Evolutionary conservation across 495 filamentous ascomycete genomes (phyloP).

Genomic region (Penicillium malachiteum): DNA sequence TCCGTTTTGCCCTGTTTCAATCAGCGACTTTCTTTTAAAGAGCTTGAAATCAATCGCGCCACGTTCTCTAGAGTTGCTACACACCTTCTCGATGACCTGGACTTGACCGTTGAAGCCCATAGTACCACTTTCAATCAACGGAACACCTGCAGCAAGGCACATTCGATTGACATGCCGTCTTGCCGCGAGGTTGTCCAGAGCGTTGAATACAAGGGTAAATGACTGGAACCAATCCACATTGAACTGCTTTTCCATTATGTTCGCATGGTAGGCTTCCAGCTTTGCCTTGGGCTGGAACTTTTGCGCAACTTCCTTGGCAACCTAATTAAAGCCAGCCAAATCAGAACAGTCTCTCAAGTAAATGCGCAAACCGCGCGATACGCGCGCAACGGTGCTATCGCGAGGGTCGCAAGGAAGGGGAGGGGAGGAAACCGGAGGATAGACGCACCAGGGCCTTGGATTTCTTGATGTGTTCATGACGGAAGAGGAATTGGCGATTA

Average conservation of each 20-base stretch:
- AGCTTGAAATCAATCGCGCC: not conserved
- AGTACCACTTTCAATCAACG: slow-evolving; percentile 93
- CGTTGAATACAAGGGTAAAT: slow-evolving; percentile 92
- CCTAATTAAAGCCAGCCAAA: slow-evolving; percentile 47
- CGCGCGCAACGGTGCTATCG: not conserved
- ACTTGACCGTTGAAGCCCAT: slow-evolving; percentile 98
- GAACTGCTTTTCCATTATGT: slow-evolving; percentile 93
- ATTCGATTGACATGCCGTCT: slow-evolving; percentile 95
- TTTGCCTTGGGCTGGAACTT: slow-evolving; percentile 89
- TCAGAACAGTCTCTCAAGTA: not conserved
- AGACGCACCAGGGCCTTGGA: slow-evolving; percentile 85
- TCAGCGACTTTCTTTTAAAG: not conserved
- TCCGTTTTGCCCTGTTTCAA: slow-evolving; percentile 70
- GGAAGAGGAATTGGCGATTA: slow-evolving; percentile 97
- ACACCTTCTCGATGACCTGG: slow-evolving; percentile 85
- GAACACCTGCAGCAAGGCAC: slow-evolving; percentile 89
- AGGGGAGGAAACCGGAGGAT: slow-evolving; percentile 5
- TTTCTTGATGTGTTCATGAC: slow-evolving; percentile 97
- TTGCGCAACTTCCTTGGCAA: slow-evolving; percentile 88
- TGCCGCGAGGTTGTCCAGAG: slow-evolving; percentile 93
- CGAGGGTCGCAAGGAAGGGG: slow-evolving; percentile 10
- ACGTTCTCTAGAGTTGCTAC: not conserved
- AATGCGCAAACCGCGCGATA: not conserved
- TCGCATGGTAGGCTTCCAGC: slow-evolving; percentile 87
- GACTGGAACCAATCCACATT: slow-evolving; percentile 82